These are phyloP conservation scores for Phytophthora melonis DNA, from an alignment of 352 stramenopile species.

Conservation along the genomic window DNA sequence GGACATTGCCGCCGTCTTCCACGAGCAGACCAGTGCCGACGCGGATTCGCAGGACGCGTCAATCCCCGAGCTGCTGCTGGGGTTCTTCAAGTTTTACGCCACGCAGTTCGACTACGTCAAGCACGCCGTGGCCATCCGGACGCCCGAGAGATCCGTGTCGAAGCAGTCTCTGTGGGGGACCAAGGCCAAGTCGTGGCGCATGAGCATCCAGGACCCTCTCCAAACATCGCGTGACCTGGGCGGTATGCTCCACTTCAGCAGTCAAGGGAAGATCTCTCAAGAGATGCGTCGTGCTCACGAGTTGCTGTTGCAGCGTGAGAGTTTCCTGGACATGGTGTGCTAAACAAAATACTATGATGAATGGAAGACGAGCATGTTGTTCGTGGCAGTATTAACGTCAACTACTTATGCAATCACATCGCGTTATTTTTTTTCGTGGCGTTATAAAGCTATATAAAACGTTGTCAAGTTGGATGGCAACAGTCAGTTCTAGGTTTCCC, in stretches of 20 bases:
- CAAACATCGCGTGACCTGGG: slow-evolving; percentile 75
- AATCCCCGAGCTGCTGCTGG: slow-evolving; percentile 82
- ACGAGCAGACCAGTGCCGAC: slow-evolving; percentile 15
- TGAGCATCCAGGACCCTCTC: slow-evolving; percentile 85
- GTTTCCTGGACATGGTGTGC: slow-evolving; percentile 51
- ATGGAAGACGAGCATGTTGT: neutral
- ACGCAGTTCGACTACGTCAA: slow-evolving; percentile 95
- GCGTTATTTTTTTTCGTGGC: too few species aligned
- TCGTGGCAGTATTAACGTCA: neutral
- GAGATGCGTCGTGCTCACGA: slow-evolving; percentile 62
- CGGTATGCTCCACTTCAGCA: neutral
- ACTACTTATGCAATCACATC: neutral
- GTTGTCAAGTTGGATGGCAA: too few species aligned
- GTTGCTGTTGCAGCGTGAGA: slow-evolving; percentile 45
- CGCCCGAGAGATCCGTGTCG: slow-evolving; percentile 28
- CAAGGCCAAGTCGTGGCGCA: slow-evolving; percentile 71
- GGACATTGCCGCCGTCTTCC: slow-evolving; percentile 41
- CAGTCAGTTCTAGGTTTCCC: too few species aligned
- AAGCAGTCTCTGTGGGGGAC: slow-evolving; percentile 51
- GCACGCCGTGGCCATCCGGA: slow-evolving; percentile 89
- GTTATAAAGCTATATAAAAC: too few species aligned
- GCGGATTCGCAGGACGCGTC: slow-evolving; percentile 8
- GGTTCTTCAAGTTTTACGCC: slow-evolving; percentile 97
- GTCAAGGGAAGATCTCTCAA: slow-evolving; percentile 61
- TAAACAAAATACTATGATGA: neutral